Conservation (phyloP, 441 rosid species). For the Brassica hybrid region DNA sequence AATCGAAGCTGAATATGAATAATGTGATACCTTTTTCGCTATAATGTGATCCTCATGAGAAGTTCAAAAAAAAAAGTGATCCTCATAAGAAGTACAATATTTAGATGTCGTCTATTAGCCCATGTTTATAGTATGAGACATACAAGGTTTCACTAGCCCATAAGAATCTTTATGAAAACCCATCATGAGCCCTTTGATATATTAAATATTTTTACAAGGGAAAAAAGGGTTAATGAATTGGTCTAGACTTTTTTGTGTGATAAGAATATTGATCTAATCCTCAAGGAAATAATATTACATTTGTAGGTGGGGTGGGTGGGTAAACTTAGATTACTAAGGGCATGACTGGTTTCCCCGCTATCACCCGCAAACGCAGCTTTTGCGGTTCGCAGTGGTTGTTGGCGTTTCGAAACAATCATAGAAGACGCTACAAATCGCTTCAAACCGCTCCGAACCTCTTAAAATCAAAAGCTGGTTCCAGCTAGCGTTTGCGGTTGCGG, state of each 20-base stretch:
- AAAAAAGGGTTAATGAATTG: background rate
- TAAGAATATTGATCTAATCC: background rate
- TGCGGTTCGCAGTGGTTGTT: too few species aligned
- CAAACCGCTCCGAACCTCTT: too few species aligned
- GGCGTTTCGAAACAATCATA: too few species aligned
- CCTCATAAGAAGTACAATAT: background rate
- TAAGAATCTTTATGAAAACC: slow-evolving; percentile 3
- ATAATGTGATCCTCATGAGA: slow-evolving; percentile 5
- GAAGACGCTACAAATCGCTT: too few species aligned
- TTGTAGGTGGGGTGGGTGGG: background rate
- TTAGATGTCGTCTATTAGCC: background rate
- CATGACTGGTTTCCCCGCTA: too few species aligned
- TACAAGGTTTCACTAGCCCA: background rate
- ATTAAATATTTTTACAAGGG: background rate
- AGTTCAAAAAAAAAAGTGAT: background rate
- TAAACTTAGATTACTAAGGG: background rate
- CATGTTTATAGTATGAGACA: background rate
- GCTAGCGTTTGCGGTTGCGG: too few species aligned
- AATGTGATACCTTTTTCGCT: background rate
- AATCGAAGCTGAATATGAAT: slow-evolving; percentile 20
- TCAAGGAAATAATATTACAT: background rate
- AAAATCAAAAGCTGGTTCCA: too few species aligned
- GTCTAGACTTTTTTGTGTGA: background rate
- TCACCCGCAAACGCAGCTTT: too few species aligned
- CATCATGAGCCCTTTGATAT: slow-evolving; percentile 19